A percentile compares a stretch with the other conserved stretches of the same genome.
phyloP scores from a whole-genome alignment of 2,329 filamentous ascomycete genomes.

The Trichoderma atroviride region DNA sequence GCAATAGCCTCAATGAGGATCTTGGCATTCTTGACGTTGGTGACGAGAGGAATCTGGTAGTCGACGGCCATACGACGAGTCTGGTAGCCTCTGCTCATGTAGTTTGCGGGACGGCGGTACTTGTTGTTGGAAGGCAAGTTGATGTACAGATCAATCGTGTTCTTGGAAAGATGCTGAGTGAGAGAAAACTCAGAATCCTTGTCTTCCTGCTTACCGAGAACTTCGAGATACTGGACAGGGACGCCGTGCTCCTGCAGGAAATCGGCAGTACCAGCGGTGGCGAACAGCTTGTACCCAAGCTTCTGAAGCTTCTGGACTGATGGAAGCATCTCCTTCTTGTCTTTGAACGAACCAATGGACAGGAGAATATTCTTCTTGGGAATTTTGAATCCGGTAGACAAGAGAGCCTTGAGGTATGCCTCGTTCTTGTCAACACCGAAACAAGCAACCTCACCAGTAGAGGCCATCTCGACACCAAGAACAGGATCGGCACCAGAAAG shows the following conservation, averaged over 20 bases:
- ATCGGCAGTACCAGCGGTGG: constrained; percentile 93
- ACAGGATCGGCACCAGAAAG: constrained; percentile 95
- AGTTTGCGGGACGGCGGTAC: constrained; percentile 94
- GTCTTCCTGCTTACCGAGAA: constrained; percentile 76
- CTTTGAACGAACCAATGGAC: constrained; percentile 96
- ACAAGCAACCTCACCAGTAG: constrained; percentile 95
- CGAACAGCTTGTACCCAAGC: constrained; percentile 93
- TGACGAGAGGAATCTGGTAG: constrained; percentile 93
- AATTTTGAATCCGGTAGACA: constrained; percentile 94
- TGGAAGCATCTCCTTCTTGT: constrained; percentile 96
- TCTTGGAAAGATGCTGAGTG: constrained; percentile 94
- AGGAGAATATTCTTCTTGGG: constrained; percentile 94
- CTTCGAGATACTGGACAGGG: constrained; percentile 89
- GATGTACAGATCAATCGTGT: constrained; percentile 98
- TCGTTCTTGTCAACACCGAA: constrained; percentile 97
- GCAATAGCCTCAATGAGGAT: constrained; percentile 93
- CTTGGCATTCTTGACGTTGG: constrained; percentile 99
- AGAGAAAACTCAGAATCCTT: constrained; percentile 96
- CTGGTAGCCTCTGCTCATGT: constrained; percentile 97
- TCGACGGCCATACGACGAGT: constrained; percentile 98
- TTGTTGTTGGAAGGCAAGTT: constrained; percentile 98
- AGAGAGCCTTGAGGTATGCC: constrained; percentile 92
- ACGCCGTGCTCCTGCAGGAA: constrained; percentile 93
- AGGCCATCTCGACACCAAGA: constrained; percentile 98
- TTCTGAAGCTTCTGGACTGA: constrained; percentile 87